Base-by-base conservation (phyloP, 1,284 basidiomycete species). In the Malassezia globosa region DNA sequence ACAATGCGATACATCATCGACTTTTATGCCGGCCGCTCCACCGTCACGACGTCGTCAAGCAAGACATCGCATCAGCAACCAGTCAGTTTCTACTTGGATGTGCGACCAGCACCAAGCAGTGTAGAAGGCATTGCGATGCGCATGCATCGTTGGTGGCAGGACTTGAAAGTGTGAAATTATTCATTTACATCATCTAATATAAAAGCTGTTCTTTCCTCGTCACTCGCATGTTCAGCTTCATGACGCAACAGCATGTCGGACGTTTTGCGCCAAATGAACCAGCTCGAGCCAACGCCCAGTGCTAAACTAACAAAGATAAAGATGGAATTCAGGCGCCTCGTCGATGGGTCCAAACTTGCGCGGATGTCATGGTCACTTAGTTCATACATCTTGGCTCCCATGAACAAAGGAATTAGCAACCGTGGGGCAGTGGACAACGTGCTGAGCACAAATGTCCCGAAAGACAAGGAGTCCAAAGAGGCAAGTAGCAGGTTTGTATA, bases 1-100 rank as follows among this genome's bases (percentile, higher is more conserved):
- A 81, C 81, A 46, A 77, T 90, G 65, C 82, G 92, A 55, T 99
- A 97, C 75, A 82, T 99, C 49, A 95, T 99, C 60, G 92, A 99
- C 74, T 99, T 96, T 72, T 99, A 99, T 76, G 85, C 87, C 0
- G 92, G 94, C n/a, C 40, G 61, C 75, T 4, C 59, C 73, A 44
- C 44, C 4, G 47, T 44, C 6, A 52, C 54, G 14, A 44, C 41
- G 8, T 54, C 42, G 14, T 13, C 29, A 31, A 31, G 16, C 16
- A 13, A 11, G 11, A n/a, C n/a, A n/a, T n/a, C n/a, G n/a, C n/a
- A n/a, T n/a, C n/a, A n/a, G n/a, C 52, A 46, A 3, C 49, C 63
- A 56, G 23, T 67, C 51, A 72, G 88, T 4, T 97, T 97, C 74
- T 94, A 84, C 72, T 79, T 99, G 34, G 94, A 97, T 64, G 89